Evolutionary conservation across 2,329 filamentous ascomycete genomes (phyloP).

Genomic region (Graphilbum sp.): DNA sequence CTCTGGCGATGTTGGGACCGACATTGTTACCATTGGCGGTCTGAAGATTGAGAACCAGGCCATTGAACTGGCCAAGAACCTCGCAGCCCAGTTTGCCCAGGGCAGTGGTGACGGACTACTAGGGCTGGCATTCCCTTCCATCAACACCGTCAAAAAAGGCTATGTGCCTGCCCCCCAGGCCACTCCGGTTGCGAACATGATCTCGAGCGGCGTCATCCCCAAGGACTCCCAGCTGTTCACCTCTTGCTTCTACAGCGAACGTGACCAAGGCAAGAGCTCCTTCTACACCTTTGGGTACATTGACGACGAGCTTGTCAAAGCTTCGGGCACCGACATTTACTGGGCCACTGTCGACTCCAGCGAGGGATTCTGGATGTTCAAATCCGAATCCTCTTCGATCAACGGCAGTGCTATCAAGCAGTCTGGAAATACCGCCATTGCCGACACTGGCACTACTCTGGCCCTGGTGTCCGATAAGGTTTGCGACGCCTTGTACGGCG

Average conservation of each 20-base stretch:
- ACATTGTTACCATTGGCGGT: constrained; percentile 45
- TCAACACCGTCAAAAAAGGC: constrained; percentile 39
- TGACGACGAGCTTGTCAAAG: constrained; percentile 42
- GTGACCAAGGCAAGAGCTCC: constrained; percentile 30
- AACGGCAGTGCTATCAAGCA: constrained; percentile 35
- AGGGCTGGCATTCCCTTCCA: constrained; percentile 46
- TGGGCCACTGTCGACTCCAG: constrained; percentile 45
- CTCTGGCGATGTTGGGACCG: constrained; percentile 47
- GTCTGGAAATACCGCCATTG: constrained; percentile 47
- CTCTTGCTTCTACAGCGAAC: constrained; percentile 40
- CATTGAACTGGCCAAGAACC: constrained; percentile 43
- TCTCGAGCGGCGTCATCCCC: constrained; percentile 28
- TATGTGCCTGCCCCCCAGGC: constrained; percentile 29
- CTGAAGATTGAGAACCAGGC: constrained; percentile 43
- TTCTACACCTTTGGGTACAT: constrained; percentile 66
- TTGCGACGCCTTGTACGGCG: constrained; percentile 44
- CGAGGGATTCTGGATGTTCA: constrained; percentile 53
- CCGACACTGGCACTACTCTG: constrained; percentile 56
- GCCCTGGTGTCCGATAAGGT: constrained; percentile 45
- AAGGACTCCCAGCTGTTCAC: constrained; percentile 43
- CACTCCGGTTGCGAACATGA: constrained; percentile 57
- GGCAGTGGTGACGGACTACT: constrained; percentile 47
- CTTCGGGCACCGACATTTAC: constrained; percentile 34
- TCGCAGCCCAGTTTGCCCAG: constrained; percentile 41
- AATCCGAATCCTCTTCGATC: constrained; percentile 38